Evolutionary conservation across 805 yeast genomes (phyloP).

Genomic region (Zygosaccharomyces kombuchaensis): DNA sequence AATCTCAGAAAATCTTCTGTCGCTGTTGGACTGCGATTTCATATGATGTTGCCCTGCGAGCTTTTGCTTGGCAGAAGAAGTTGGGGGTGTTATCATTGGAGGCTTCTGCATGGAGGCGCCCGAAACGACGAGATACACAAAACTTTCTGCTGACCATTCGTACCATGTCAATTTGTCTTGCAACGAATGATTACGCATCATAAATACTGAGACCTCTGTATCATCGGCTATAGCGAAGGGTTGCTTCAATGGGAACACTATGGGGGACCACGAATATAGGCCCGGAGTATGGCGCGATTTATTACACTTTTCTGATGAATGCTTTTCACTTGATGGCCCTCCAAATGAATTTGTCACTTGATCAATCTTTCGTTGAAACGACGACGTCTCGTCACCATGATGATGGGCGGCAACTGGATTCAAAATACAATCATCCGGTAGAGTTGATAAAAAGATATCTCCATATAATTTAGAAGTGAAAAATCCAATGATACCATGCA

Average conservation of each 20-base stretch:
- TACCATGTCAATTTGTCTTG: conserved; percentile 53
- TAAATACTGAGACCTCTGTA: conserved; percentile 48
- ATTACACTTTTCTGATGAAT: conserved; percentile 14
- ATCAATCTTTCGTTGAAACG: conserved; percentile 1
- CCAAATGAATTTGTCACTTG: conserved; percentile 1
- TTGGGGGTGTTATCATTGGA: not conserved
- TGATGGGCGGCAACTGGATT: conserved; percentile 7
- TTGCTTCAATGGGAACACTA: conserved; percentile 54
- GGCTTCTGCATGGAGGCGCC: conserved; percentile 13
- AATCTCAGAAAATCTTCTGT: conserved; percentile 4
- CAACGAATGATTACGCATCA: conserved; percentile 43
- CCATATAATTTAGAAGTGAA: conserved; percentile 68
- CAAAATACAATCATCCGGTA: conserved; percentile 25
- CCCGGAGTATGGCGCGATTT: conserved; percentile 37
- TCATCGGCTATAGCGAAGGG: conserved; percentile 52
- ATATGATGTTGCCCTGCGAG: not conserved
- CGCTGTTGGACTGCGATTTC: not conserved
- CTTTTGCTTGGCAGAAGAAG: not conserved
- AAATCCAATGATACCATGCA: conserved; percentile 74
- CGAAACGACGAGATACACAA: conserved; percentile 39
- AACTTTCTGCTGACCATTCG: conserved; percentile 59
- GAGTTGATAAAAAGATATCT: conserved; percentile 39
- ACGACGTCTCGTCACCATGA: conserved; percentile 32
- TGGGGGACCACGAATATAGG: conserved; percentile 64
- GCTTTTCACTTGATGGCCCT: not conserved